phyloP scores from a whole-genome alignment of 2,329 filamentous ascomycete species.

The Reticulascus tulasneorum region DNA sequence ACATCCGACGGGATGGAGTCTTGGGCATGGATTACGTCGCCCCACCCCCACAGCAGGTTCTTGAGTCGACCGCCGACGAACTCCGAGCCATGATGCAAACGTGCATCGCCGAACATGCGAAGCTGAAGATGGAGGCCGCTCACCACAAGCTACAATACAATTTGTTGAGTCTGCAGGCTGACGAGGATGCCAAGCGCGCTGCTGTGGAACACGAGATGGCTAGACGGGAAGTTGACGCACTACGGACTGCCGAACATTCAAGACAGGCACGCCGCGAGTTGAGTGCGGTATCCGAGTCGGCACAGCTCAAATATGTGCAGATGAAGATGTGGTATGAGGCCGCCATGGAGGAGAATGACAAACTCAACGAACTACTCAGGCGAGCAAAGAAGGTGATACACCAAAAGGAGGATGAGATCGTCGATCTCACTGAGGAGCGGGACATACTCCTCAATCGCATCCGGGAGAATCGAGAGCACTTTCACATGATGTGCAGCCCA shows the following conservation, averaged over 20 bases:
- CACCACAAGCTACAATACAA: conserved; percentile 90
- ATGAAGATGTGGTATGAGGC: conserved; percentile 64
- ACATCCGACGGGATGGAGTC: conserved; percentile 19
- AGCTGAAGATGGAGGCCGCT: conserved; percentile 74
- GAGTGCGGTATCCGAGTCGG: conserved; percentile 47
- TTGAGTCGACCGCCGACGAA: conserved; percentile 50
- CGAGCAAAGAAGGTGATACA: conserved; percentile 76
- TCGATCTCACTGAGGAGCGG: conserved; percentile 69
- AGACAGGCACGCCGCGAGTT: conserved; percentile 55
- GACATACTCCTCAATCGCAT: conserved; percentile 77
- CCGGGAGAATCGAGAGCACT: conserved; percentile 82
- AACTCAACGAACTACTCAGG: conserved; percentile 60
- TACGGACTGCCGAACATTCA: conserved; percentile 70
- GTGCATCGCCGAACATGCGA: conserved; percentile 52
- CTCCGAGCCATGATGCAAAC: conserved; percentile 53
- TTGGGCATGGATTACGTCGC: conserved; percentile 36
- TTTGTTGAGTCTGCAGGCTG: conserved; percentile 77
- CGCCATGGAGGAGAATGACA: conserved; percentile 61
- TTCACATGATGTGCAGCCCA: conserved; percentile 73
- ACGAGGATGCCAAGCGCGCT: conserved; percentile 80
- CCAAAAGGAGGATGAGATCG: conserved; percentile 70
- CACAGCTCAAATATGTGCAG: conserved; percentile 54
- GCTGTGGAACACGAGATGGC: conserved; percentile 90
- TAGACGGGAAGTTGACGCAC: conserved; percentile 79
- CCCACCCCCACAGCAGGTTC: conserved; percentile 46